Percentiles rank a stretch among this genome's conserved stretches.
Evolutionary conservation across 345 rosid genomes (phyloP).

Genomic region (Pelargonium nanum): DNA sequence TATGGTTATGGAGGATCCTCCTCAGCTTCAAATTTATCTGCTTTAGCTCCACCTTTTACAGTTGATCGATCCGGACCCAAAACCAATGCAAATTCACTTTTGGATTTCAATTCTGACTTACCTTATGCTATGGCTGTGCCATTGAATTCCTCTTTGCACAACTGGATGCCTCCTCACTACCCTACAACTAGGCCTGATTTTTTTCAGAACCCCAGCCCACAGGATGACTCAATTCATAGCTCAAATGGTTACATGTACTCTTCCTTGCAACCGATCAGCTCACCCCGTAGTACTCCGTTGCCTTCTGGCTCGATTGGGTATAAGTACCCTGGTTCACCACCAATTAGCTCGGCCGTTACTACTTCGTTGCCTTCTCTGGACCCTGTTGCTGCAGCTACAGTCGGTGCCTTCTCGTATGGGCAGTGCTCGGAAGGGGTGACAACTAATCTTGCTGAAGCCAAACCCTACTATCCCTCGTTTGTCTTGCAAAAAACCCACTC

Average conservation of each 20-base stretch:
- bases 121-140: constrained; percentile 12
- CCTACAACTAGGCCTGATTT: constrained; percentile 5
- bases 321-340: constrained; percentile 8
- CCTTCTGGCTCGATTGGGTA: constrained; percentile 19
- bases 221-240: constrained; percentile 1
- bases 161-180: constrained; percentile 14
- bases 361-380: constrained; percentile 11
- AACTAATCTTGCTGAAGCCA: constrained; percentile 18
- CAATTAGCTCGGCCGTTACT: neutral
- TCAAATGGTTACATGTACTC: constrained; percentile 20
- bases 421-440: constrained; percentile 10
- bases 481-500: constrained; percentile 13
- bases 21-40: constrained; percentile 34
- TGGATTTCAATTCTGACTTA: constrained; percentile 27
- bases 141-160: constrained; percentile 18
- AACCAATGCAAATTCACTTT: constrained; percentile 19
- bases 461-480: constrained; percentile 29
- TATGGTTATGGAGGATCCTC: constrained; percentile 30
- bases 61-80: constrained; percentile 27
- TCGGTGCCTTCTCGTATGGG: constrained; percentile 16
- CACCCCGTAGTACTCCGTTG: neutral
- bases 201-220: constrained; percentile 6
- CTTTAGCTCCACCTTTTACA: constrained; percentile 53
- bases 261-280: neutral
- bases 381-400: constrained; percentile 15